phyloP scores from a whole-genome alignment of 371 early-diverging fungal genomes.

The Haplosporangium sp. region DNA sequence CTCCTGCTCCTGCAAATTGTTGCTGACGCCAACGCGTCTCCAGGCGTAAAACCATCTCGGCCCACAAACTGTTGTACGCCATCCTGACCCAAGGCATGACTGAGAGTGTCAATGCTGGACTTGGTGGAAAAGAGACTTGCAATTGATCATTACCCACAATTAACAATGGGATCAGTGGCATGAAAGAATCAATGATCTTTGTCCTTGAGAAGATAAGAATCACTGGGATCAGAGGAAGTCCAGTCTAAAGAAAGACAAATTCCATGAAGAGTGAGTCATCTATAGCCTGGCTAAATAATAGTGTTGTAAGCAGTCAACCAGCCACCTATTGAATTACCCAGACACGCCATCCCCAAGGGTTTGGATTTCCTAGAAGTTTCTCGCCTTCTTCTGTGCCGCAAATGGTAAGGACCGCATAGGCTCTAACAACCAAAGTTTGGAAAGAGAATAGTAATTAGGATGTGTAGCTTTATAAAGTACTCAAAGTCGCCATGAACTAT shows the following conservation, averaged over 20 bases:
- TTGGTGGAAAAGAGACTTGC: constrained; percentile 64
- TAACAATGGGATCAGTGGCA: constrained; percentile 65
- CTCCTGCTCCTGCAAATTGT: constrained; percentile 35
- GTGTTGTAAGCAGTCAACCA: neutral
- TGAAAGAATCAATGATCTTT: constrained; percentile 58
- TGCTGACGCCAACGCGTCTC: constrained; percentile 50
- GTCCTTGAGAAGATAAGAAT: constrained; percentile 71
- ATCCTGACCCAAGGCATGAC: constrained; percentile 73
- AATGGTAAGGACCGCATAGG: constrained; percentile 75
- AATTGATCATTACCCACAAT: constrained; percentile 61
- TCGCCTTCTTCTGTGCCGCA: constrained; percentile 76
- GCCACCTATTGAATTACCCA: constrained; percentile 64
- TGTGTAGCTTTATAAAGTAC: too few relatives aligned
- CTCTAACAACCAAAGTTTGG: constrained; percentile 48
- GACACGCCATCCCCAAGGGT: constrained; percentile 72
- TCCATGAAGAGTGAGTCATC: neutral
- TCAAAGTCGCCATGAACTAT: too few relatives aligned
- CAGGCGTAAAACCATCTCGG: constrained; percentile 52
- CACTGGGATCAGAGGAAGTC: constrained; percentile 72
- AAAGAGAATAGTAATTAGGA: too few relatives aligned
- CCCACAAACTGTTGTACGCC: constrained; percentile 63
- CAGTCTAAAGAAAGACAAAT: constrained; percentile 32
- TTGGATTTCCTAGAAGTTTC: constrained; percentile 68
- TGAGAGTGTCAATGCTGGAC: constrained; percentile 64
- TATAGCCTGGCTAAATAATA: neutral